Evolutionary conservation across 2,329 filamentous ascomycete species (phyloP).

Genomic region (Verticillium albo-atrum): DNA sequence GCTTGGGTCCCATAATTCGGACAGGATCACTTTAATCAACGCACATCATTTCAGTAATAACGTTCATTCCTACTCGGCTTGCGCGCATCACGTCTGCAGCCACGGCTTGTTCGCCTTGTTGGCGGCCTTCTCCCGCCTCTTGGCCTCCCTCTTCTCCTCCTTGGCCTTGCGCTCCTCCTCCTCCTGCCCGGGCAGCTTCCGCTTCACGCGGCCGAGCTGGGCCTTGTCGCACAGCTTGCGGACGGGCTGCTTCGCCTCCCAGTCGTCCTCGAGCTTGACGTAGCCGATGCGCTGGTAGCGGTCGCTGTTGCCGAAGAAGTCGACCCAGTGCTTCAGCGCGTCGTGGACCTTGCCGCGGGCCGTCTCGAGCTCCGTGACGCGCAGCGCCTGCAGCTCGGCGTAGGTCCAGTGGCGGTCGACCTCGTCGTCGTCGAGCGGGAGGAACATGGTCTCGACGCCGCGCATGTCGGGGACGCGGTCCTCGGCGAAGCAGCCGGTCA

Average conservation of each 20-base stretch:
- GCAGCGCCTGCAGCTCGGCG: constrained; percentile 46
- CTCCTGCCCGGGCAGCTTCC: constrained; percentile 52
- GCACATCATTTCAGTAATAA: not conserved
- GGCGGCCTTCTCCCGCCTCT: not conserved
- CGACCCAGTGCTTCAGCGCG: constrained; percentile 74
- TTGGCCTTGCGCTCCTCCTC: constrained; percentile 5
- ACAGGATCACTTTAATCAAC: too few relatives aligned
- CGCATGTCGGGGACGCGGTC: constrained; percentile 81
- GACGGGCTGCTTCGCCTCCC: constrained; percentile 57
- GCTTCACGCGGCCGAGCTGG: constrained; percentile 49
- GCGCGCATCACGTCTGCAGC: not conserved
- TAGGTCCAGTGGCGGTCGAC: constrained; percentile 56
- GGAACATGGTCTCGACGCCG: constrained; percentile 82
- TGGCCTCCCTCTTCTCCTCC: constrained; percentile 1
- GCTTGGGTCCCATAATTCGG: too few relatives aligned
- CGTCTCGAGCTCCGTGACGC: constrained; percentile 58
- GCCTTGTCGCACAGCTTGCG: constrained; percentile 68
- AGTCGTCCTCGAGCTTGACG: constrained; percentile 58
- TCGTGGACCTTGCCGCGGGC: constrained; percentile 63
- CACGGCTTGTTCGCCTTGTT: not conserved
- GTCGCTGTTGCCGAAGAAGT: constrained; percentile 73
- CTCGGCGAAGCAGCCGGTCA: constrained; percentile 87
- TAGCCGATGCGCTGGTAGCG: constrained; percentile 80
- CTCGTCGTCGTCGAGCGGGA: constrained; percentile 58
- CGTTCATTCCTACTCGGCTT: not conserved